Conservation (phyloP, 2,329 filamentous ascomycete genomes). For the Trichoderma semiorbis region DNA sequence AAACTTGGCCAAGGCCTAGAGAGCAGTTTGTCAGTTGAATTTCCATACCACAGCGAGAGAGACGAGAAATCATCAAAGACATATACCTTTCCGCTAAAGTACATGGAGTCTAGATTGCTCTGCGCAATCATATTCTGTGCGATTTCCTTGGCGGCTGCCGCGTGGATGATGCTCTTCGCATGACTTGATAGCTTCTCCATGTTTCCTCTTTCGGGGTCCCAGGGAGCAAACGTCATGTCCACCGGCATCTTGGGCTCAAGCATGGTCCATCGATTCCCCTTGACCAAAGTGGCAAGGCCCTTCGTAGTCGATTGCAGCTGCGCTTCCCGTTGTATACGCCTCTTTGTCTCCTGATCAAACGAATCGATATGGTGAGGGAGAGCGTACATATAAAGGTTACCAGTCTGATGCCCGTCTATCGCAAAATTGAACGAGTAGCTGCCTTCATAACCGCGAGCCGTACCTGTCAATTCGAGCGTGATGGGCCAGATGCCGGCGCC, state of each 20-base stretch:
- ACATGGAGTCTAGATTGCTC: constrained; percentile 79
- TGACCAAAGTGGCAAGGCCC: constrained; percentile 69
- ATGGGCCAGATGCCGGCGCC: constrained; percentile 73
- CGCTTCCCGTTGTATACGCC: constrained; percentile 51
- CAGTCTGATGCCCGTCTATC: constrained; percentile 61
- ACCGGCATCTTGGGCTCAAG: constrained; percentile 68
- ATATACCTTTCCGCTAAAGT: constrained; percentile 79
- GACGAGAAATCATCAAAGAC: background rate
- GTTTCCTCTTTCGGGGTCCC: constrained; percentile 55
- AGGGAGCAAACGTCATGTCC: constrained; percentile 75
- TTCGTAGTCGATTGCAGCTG: constrained; percentile 80
- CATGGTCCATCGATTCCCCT: constrained; percentile 74
- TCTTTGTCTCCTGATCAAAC: constrained; percentile 58
- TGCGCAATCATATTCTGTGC: constrained; percentile 71
- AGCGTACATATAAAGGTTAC: constrained; percentile 76
- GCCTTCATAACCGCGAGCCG: constrained; percentile 55
- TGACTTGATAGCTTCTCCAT: constrained; percentile 46
- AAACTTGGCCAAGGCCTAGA: constrained; percentile 69
- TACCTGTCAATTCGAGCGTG: constrained; percentile 61
- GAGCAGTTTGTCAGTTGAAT: constrained; percentile 12
- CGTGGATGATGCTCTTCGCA: constrained; percentile 57
- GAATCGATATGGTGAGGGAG: constrained; percentile 81
- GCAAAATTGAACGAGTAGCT: constrained; percentile 70
- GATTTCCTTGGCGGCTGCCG: constrained; percentile 68
- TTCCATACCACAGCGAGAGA: background rate